Evolutionary conservation across 352 stramenopile genomes (phyloP).

Genomic region (Thalassiosira exigua): DNA sequence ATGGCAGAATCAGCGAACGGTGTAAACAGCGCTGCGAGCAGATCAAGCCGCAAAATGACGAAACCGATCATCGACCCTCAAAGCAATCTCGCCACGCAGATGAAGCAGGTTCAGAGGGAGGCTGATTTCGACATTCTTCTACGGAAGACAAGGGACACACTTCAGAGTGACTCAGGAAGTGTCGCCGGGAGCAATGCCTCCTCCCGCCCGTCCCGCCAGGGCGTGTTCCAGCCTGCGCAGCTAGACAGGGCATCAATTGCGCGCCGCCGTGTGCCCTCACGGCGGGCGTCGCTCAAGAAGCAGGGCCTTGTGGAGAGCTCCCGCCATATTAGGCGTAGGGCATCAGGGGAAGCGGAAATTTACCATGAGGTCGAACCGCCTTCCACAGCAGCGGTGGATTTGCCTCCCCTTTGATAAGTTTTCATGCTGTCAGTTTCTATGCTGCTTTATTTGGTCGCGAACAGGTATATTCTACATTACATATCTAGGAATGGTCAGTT

Average conservation of each 20-base stretch:
- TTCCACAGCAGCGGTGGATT: constrained; percentile 46
- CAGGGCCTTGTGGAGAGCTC: constrained; percentile 7
- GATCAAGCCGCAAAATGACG: neutral
- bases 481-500: too few species aligned
- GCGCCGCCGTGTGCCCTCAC: neutral
- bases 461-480: too few species aligned
- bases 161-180: neutral
- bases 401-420: constrained; percentile 20
- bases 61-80: neutral
- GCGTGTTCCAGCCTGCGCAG: neutral
- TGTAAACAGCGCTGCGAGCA: neutral
- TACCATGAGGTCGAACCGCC: constrained; percentile 18
- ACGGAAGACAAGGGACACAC: constrained; percentile 3
- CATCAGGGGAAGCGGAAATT: constrained; percentile 25
- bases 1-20: neutral
- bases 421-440: too few species aligned
- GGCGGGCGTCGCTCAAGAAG: neutral
- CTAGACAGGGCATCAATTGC: neutral
- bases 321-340: constrained; percentile 23
- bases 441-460: too few species aligned
- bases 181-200: constrained; percentile 2
- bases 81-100: constrained; percentile 22
- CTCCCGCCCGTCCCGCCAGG: neutral
- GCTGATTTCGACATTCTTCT: constrained; percentile 20
- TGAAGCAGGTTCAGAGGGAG: constrained; percentile 14